Base-by-base conservation (phyloP, 192 early-diverging fungal genomes). In the Backusella westeae region DNA sequence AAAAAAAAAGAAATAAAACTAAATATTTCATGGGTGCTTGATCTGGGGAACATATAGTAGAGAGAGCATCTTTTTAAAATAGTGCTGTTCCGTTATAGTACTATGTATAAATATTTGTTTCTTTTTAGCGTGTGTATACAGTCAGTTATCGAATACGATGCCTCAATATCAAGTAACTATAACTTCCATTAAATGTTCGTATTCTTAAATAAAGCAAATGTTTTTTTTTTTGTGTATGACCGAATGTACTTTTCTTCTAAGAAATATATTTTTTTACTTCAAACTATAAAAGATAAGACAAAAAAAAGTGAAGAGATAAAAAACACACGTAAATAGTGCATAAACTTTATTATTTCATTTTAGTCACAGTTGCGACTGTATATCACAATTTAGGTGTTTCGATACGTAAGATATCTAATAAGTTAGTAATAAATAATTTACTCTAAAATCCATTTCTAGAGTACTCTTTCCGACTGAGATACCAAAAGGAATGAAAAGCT, bases 11-110 rank as follows among this genome's bases (percentile, higher is more conserved):
- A 26, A 56, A 17, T 0, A 4, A 63, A 63, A 14, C 23, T 63
- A 63, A 49, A 10, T 63, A 63, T 63, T 63, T 63, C 56, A 63
- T 29, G 56, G 56, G 56, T 63, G 56, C 26, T 63, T 63, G n/a
- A 56, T 1, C 12, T 63, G 26, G 56, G 56, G 56, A 44, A 44
- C 4, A 44, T 39, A 39, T 10, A 39, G 38, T 15, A 44, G 42
- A 44, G 42, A 44, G 42, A 44, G 29, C 0, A 12, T 26, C 23
- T 12, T 29, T 63, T 29, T 26, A 63, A 63, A 63, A 63, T 26
- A 9, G 26, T 63, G n/a, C 56, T 63, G 29, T 63, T 63, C 56
- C 56, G 8, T 63, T 63, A 63, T 29, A 63, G 8, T 63, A 49
- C 19, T n/a, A 49, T 49, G 19, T 49, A 6, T 49, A 49, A 49